Percentiles rank a stretch among this genome's conserved stretches.
phyloP scores from a whole-genome alignment of 441 rosid species.

The Gossypium schwendimanii region DNA sequence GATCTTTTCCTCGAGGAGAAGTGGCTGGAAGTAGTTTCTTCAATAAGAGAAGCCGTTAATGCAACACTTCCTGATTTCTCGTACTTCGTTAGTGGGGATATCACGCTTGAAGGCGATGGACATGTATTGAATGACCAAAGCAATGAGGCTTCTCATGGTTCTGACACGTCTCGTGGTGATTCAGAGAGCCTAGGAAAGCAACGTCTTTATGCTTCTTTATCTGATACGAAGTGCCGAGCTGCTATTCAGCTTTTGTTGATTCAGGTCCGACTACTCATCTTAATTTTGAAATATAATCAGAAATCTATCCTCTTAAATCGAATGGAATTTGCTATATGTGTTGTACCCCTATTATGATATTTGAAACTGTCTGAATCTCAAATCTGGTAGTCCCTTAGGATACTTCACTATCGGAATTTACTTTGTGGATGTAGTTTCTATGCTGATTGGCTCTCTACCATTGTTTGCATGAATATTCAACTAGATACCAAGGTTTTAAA shows the following conservation, averaged over 20 bases:
- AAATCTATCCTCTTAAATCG: background rate
- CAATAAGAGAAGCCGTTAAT: slow-evolving; percentile 81
- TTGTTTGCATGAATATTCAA: background rate
- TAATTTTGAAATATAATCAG: background rate
- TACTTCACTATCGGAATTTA: background rate
- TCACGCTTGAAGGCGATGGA: slow-evolving; percentile 26
- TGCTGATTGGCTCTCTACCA: background rate
- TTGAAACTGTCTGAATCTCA: background rate
- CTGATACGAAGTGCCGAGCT: slow-evolving; percentile 96
- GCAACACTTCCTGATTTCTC: slow-evolving; percentile 90
- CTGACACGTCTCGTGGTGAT: slow-evolving; percentile 39
- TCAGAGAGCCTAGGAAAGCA: slow-evolving; percentile 44
- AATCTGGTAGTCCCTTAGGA: background rate
- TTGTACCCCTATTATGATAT: too few species aligned
- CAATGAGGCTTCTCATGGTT: slow-evolving; percentile 35
- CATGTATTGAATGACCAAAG: slow-evolving; percentile 26
- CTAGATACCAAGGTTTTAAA: background rate
- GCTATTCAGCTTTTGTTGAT: slow-evolving; percentile 95
- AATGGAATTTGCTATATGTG: background rate
- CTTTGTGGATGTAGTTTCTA: background rate
- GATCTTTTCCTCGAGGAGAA: slow-evolving; percentile 80
- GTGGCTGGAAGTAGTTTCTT: slow-evolving; percentile 89
- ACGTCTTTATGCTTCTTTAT: slow-evolving; percentile 51
- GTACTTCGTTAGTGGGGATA: slow-evolving; percentile 50
- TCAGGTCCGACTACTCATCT: slow-evolving; percentile 51